phyloP scores from a whole-genome alignment of 208 protist species.

The Wallacemonas sp. region DNA sequence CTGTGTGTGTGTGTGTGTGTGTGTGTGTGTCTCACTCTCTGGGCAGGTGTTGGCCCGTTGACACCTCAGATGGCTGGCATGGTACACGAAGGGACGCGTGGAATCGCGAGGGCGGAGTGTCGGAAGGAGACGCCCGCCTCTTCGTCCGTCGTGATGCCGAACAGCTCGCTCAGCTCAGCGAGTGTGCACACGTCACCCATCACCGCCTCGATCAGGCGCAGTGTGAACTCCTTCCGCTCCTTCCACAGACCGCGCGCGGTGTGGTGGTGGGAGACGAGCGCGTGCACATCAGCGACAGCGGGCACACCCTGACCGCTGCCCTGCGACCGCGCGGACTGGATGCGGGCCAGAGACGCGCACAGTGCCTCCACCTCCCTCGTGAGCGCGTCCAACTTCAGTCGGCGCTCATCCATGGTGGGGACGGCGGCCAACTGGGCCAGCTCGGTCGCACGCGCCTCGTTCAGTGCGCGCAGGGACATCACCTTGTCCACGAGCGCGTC shows the following conservation, averaged over 20 bases:
- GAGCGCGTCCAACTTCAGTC: slow-evolving; percentile 2
- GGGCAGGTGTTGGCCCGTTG: no score
- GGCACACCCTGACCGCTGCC: neutral
- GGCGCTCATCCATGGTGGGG: slow-evolving; percentile 6
- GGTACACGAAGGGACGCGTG: slow-evolving; percentile 14
- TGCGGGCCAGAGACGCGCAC: slow-evolving; percentile 14
- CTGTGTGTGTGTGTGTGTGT: no score
- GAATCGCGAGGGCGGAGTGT: slow-evolving; percentile 46
- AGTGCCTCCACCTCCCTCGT: slow-evolving; percentile 16
- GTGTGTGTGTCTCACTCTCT: no score
- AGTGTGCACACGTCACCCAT: slow-evolving; percentile 50
- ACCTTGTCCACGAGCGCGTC: slow-evolving; percentile 5
- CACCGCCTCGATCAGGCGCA: slow-evolving; percentile 64
- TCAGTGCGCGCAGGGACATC: slow-evolving; percentile 5
- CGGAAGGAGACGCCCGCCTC: slow-evolving; percentile 58
- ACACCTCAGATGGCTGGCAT: no score
- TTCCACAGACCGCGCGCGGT: slow-evolving; percentile 57
- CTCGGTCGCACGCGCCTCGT: slow-evolving; percentile 5
- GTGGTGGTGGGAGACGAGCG: slow-evolving; percentile 47
- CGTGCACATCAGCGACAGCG: slow-evolving; percentile 3
- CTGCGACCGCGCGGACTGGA: neutral
- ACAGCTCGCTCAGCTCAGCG: slow-evolving; percentile 45
- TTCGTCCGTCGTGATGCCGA: slow-evolving; percentile 70
- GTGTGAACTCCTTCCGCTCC: slow-evolving; percentile 66
- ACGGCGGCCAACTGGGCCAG: neutral